These are phyloP conservation scores for Phytopythium ostracodes DNA, from an alignment of 352 stramenopile genomes.

Conservation along the genomic window DNA sequence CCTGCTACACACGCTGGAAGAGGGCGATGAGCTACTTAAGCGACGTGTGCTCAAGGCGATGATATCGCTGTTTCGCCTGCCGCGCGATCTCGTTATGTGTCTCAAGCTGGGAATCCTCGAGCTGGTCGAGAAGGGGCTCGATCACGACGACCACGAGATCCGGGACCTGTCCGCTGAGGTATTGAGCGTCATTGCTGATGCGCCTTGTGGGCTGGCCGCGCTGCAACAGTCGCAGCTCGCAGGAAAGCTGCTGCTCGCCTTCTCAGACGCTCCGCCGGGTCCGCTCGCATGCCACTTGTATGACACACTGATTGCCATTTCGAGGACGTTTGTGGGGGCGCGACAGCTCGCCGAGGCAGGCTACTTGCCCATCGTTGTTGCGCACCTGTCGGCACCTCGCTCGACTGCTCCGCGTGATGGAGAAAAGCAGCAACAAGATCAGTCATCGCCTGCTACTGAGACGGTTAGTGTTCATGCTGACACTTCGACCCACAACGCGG, in stretches of 20 bases:
- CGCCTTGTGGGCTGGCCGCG: conserved; percentile 30
- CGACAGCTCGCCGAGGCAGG: conserved; percentile 39
- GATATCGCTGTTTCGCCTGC: conserved; percentile 47
- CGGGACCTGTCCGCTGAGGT: conserved; percentile 47
- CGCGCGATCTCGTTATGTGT: conserved; percentile 58
- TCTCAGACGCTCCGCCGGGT: conserved; percentile 20
- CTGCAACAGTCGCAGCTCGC: conserved; percentile 38
- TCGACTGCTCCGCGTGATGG: not conserved
- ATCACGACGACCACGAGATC: conserved; percentile 31
- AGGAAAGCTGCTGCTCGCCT: conserved; percentile 38
- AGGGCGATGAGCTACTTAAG: conserved; percentile 46
- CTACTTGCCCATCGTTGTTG: conserved; percentile 49
- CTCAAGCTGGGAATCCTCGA: conserved; percentile 54
- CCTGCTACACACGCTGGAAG: conserved; percentile 49
- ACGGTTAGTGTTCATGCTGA: not conserved
- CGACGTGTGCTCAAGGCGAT: conserved; percentile 48
- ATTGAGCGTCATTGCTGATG: conserved; percentile 51
- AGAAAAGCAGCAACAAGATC: conserved; percentile 1
- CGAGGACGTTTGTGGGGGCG: conserved; percentile 38
- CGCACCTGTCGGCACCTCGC: conserved; percentile 37
- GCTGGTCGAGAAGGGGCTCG: conserved; percentile 37
- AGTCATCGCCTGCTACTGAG: not conserved
- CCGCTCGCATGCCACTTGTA: conserved; percentile 37
- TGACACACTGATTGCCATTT: conserved; percentile 39
- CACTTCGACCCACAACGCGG: not conserved